Evolutionary conservation across 441 rosid genomes (phyloP).

Genomic region (Pelargonium australe): DNA sequence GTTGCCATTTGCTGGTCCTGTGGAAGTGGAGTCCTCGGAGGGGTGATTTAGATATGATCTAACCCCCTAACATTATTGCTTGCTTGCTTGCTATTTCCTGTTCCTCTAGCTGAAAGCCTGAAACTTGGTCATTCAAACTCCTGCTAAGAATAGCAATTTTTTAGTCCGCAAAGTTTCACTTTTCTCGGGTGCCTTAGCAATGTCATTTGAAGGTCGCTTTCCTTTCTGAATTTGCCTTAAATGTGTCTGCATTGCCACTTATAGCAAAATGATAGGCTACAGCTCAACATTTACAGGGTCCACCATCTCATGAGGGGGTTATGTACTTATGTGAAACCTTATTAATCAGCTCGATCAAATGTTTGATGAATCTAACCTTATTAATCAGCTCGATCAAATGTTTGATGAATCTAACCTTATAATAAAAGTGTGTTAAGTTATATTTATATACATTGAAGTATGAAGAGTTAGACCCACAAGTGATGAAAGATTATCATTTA

Average conservation of each 20-base stretch:
- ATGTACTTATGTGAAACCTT: not conserved
- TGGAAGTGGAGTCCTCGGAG: not conserved
- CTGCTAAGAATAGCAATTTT: not conserved
- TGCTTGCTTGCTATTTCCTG: not conserved
- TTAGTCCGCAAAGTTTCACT: not conserved
- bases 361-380: not conserved
- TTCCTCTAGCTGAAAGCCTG: not conserved
- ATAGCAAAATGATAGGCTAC: not conserved
- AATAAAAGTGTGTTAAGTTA: too few species aligned
- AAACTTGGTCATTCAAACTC: not conserved
- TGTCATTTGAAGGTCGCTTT: not conserved
- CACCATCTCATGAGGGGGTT: not conserved
- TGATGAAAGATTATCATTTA: not conserved
- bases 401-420: not conserved
- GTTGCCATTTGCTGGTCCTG: not conserved
- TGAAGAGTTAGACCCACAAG: too few species aligned
- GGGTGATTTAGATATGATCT: not conserved
- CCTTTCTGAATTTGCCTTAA: not conserved
- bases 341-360: not conserved
- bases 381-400: not conserved
- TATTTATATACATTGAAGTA: too few species aligned
- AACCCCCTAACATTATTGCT: not conserved
- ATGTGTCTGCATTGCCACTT: constrained; percentile 2
- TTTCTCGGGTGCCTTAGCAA: not conserved
- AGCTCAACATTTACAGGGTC: not conserved